phyloP scores from a whole-genome alignment of 1,284 basidiomycete genomes.

The Pisolithus thermaeus region DNA sequence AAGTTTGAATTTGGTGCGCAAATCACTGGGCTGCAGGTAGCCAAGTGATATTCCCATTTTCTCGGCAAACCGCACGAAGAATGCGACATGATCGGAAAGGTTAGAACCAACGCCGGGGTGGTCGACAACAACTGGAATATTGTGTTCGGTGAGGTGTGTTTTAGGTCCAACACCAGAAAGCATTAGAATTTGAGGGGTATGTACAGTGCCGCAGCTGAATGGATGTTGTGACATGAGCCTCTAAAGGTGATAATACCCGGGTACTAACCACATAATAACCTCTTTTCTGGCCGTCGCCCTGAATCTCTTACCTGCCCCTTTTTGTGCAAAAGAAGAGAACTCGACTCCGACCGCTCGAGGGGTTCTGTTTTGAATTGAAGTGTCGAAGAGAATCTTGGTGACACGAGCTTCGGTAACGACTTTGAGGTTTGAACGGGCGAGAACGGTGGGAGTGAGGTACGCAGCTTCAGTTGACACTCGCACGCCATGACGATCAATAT shows the following conservation, averaged over 20 bases:
- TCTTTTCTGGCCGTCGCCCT: slow-evolving; percentile 48
- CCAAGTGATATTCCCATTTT: slow-evolving; percentile 39
- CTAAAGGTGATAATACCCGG: background rate
- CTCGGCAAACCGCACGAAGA: slow-evolving; percentile 47
- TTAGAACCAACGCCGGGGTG: slow-evolving; percentile 56
- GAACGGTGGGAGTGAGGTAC: slow-evolving; percentile 58
- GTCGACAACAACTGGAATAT: slow-evolving; percentile 48
- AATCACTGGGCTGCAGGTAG: slow-evolving; percentile 33
- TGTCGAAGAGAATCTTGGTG: slow-evolving; percentile 56
- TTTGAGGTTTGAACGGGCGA: slow-evolving; percentile 58
- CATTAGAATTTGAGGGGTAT: slow-evolving; percentile 66
- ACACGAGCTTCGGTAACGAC: slow-evolving; percentile 49
- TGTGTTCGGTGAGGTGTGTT: slow-evolving; percentile 41
- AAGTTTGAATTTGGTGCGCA: slow-evolving; percentile 32
- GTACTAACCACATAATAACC: slow-evolving; percentile 54
- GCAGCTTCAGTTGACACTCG: slow-evolving; percentile 59
- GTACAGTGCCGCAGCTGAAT: slow-evolving; percentile 54
- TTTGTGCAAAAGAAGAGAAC: slow-evolving; percentile 33
- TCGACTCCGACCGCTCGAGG: slow-evolving; percentile 59
- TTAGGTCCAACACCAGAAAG: slow-evolving; percentile 64
- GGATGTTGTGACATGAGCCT: background rate
- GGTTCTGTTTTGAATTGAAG: slow-evolving; percentile 21
- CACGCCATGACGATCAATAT: slow-evolving; percentile 42
- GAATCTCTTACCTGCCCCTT: slow-evolving; percentile 29
- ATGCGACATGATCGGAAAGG: slow-evolving; percentile 52